Conservation (phyloP, 371 early-diverging fungal genomes). For the Amoeboaphelidium protococcarum region DNA sequence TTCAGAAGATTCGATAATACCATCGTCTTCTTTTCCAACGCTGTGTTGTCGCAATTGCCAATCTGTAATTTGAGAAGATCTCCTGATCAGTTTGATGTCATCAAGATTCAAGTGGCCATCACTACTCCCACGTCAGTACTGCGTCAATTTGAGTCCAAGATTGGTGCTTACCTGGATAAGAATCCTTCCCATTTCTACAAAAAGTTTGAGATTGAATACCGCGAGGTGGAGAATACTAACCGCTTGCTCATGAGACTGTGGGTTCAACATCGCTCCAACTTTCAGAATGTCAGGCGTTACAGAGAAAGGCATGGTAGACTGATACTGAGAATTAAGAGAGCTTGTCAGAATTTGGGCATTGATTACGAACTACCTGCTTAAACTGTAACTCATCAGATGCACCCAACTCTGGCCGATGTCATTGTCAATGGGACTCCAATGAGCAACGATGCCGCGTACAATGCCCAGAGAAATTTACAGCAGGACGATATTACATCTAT, state of each 20-base stretch:
- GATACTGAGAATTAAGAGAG: background rate
- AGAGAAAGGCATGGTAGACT: background rate
- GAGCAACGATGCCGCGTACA: too few species aligned
- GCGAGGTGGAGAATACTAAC: background rate
- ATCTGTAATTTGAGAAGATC: conserved; percentile 1
- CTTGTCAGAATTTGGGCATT: background rate
- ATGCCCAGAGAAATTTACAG: too few species aligned
- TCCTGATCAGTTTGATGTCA: background rate
- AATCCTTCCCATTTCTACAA: background rate
- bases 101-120: background rate
- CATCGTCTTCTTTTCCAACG: background rate
- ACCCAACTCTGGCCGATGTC: too few species aligned
- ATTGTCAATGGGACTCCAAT: too few species aligned
- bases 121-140: background rate
- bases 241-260: background rate
- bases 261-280: background rate
- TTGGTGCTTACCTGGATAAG: background rate
- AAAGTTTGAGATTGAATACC: background rate
- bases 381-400: background rate
- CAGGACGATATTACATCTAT: too few species aligned
- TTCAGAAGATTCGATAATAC: conserved; percentile 1
- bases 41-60: background rate
- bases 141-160: background rate
- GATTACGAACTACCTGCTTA: background rate
- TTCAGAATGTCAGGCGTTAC: conserved; percentile 2